Percentiles rank a stretch among this genome's conserved stretches.
Evolutionary conservation across 768 basidiomycete genomes (phyloP).

Genomic region (Piloderma croceum): DNA sequence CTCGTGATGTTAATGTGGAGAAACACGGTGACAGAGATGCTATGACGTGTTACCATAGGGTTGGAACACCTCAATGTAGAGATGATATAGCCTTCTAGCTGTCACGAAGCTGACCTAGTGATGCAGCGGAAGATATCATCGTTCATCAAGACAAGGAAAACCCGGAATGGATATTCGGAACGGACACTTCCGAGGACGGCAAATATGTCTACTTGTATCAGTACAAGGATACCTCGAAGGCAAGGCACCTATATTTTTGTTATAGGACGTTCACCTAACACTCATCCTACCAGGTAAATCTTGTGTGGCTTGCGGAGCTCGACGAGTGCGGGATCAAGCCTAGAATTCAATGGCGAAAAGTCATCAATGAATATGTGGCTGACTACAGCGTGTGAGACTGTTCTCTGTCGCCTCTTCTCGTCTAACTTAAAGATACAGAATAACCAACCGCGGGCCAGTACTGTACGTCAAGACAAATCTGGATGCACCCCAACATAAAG

Average conservation of each 20-base stretch:
- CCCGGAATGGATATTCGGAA: conserved; percentile 60
- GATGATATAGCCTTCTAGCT: conserved; percentile 1
- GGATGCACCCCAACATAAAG: conserved; percentile 59
- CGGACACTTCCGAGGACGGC: conserved; percentile 57
- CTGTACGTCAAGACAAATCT: conserved; percentile 64
- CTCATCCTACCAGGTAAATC: conserved; percentile 51
- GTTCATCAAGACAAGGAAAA: conserved; percentile 59
- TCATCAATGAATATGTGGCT: conserved; percentile 61
- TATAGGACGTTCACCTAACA: conserved; percentile 1
- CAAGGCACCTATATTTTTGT: conserved; percentile 23
- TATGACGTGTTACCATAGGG: conserved; percentile 68
- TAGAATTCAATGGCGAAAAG: conserved; percentile 67
- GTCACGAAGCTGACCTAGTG: conserved; percentile 3
- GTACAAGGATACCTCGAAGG: conserved; percentile 57
- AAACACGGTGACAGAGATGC: conserved; percentile 61
- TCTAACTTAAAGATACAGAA: too few species aligned
- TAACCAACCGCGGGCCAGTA: conserved; percentile 56
- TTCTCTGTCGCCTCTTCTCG: conserved; percentile 1
- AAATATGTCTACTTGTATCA: conserved; percentile 55
- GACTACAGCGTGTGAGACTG: conserved; percentile 53
- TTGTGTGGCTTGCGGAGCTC: conserved; percentile 70
- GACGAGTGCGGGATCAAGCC: conserved; percentile 51
- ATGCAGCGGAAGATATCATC: conserved; percentile 62
- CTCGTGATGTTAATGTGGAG: conserved; percentile 48
- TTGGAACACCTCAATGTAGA: conserved; percentile 68